phyloP scores from a whole-genome alignment of 495 filamentous ascomycete genomes.

The Hypoxylon fragiforme region DNA sequence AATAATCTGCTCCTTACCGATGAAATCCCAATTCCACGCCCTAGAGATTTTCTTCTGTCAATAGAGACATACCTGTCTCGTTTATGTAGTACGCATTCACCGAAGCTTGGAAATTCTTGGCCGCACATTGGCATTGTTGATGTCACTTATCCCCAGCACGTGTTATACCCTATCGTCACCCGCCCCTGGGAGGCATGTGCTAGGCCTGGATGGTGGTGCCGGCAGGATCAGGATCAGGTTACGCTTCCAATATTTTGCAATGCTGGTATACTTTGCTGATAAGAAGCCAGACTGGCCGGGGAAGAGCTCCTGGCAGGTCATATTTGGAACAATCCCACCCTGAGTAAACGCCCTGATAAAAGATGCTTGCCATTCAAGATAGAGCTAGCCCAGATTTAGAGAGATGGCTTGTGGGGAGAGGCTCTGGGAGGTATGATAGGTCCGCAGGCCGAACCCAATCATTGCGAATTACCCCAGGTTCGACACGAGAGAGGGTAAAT shows the following conservation, averaged over 20 bases:
- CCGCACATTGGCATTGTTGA: background rate
- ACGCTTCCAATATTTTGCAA: slow-evolving; percentile 4
- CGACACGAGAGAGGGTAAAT: slow-evolving; percentile 12
- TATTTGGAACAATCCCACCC: slow-evolving; percentile 9
- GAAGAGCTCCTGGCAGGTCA: no score
- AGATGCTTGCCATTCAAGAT: background rate
- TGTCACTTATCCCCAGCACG: slow-evolving; percentile 21
- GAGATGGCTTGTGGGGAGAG: slow-evolving; percentile 30
- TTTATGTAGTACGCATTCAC: background rate
- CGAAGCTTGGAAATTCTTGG: slow-evolving; percentile 8
- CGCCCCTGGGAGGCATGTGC: slow-evolving; percentile 9
- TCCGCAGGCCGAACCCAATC: slow-evolving; percentile 2
- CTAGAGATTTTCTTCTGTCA: slow-evolving; percentile 8
- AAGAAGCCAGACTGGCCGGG: slow-evolving; percentile 12
- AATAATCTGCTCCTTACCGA: slow-evolving; percentile 28
- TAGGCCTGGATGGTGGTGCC: background rate
- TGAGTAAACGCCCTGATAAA: background rate
- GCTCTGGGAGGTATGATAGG: slow-evolving; percentile 15
- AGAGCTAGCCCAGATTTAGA: slow-evolving; percentile 9
- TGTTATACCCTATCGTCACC: slow-evolving; percentile 20
- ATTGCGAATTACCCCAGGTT: slow-evolving; percentile 27
- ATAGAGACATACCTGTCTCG: background rate
- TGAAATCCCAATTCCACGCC: slow-evolving; percentile 3
- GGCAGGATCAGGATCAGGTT: slow-evolving; percentile 4
- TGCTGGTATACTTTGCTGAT: no score